Conservation (phyloP, 768 basidiomycete genomes). For the Serendipita sp. region DNA sequence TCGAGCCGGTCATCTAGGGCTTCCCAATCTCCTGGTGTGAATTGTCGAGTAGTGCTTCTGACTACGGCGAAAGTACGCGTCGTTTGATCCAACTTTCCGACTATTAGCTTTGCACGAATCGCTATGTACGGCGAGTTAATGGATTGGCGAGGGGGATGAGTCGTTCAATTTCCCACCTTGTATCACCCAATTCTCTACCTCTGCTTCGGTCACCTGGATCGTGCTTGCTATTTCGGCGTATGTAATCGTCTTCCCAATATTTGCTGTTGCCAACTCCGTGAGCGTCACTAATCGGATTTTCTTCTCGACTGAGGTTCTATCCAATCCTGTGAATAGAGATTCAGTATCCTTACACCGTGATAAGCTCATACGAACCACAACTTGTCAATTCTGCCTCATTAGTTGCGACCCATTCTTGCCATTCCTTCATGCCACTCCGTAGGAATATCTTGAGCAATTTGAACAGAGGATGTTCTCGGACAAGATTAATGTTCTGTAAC, state of each 20-base stretch:
- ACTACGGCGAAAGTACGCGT: slow-evolving; percentile 56
- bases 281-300: slow-evolving; percentile 70
- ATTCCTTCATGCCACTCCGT: slow-evolving; percentile 44
- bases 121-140: slow-evolving; percentile 26
- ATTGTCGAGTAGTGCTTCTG: slow-evolving; percentile 57
- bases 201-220: slow-evolving; percentile 42
- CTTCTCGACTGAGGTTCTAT: slow-evolving; percentile 42
- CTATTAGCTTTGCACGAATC: slow-evolving; percentile 62
- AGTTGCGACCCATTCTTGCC: slow-evolving; percentile 39
- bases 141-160: background rate
- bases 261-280: slow-evolving; percentile 58
- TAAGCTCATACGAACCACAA: slow-evolving; percentile 32
- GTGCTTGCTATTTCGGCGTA: slow-evolving; percentile 54
- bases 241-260: slow-evolving; percentile 55
- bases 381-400: slow-evolving; percentile 36
- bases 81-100: slow-evolving; percentile 73
- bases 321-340: slow-evolving; percentile 30
- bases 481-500: slow-evolving; percentile 49
- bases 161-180: slow-evolving; percentile 37
- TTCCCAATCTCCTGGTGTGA: slow-evolving; percentile 69
- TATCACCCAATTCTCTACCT: slow-evolving; percentile 79
- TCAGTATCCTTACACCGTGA: background rate
- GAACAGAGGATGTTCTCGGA: slow-evolving; percentile 56
- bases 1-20: slow-evolving; percentile 53
- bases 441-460: slow-evolving; percentile 63